Evolutionary conservation across 176 grass and related monocot species (phyloP).

Genomic region (Stipa capillata): DNA sequence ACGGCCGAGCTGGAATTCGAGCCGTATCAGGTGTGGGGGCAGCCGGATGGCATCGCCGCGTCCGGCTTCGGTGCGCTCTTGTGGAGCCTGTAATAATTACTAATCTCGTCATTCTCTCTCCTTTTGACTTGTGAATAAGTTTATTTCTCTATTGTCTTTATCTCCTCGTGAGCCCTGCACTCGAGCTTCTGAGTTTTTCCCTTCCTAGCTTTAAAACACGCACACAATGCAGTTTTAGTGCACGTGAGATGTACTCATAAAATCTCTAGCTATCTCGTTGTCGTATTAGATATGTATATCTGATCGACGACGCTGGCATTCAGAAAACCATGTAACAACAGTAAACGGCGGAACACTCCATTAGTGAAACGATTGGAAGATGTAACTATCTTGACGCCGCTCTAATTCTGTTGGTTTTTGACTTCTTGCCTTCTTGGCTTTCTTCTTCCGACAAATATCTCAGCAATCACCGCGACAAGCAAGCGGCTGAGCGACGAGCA

Average conservation of each 20-base stretch:
- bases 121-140: conserved; percentile 15
- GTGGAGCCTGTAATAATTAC: conserved; percentile 26
- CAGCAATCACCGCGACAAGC: neutral
- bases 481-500: neutral
- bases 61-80: conserved; percentile 6
- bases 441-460: neutral
- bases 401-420: neutral
- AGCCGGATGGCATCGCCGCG: neutral
- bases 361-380: neutral
- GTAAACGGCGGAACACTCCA: too few species aligned
- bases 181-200: neutral
- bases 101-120: neutral
- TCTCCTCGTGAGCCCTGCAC: neutral
- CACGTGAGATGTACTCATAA: neutral
- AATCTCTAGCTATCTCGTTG: neutral
- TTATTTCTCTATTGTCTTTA: neutral
- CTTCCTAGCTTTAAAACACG: too few species aligned
- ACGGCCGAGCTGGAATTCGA: neutral
- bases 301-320: too few species aligned
- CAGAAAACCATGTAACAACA: too few species aligned
- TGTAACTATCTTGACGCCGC: neutral
- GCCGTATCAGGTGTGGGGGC: neutral
- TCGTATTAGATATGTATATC: too few species aligned
- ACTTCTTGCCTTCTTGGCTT: too few species aligned
- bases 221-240: neutral